Evolutionary conservation across 179 eudicot species (phyloP).

Genomic region (Sideroxylon spinosum): DNA sequence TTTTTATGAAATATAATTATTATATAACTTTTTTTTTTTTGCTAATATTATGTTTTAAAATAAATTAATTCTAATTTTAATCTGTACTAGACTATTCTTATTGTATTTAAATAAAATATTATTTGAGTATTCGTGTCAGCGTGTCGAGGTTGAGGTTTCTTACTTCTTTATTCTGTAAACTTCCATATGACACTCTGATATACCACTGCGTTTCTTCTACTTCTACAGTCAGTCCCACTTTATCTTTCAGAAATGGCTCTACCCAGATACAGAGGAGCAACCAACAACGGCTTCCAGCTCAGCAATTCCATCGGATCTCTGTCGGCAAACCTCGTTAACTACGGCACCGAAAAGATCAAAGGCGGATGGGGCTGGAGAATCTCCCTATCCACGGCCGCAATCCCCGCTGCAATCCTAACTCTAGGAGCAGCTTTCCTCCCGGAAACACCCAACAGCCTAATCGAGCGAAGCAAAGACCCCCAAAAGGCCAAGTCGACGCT

Average conservation of each 20-base stretch:
- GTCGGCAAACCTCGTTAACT: background rate
- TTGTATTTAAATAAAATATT: too few species aligned
- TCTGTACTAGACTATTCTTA: too few species aligned
- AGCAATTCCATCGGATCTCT: background rate
- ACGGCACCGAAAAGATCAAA: constrained; percentile 3
- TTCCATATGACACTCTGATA: too few species aligned
- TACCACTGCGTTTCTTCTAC: too few species aligned
- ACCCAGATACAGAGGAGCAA: background rate
- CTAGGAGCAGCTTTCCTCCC: background rate
- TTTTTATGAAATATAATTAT: too few species aligned
- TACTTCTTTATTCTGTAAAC: too few species aligned
- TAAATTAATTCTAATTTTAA: too few species aligned
- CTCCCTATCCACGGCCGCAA: background rate
- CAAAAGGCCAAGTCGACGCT: background rate
- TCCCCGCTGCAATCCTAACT: background rate
- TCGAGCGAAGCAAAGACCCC: background rate
- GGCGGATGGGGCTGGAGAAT: constrained; percentile 1
- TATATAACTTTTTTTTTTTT: too few species aligned
- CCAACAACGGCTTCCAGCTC: constrained; percentile 3
- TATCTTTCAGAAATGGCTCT: constrained; percentile 12
- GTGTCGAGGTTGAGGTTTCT: too few species aligned
- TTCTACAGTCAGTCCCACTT: background rate
- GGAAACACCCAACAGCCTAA: constrained; percentile 6
- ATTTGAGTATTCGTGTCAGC: too few species aligned
- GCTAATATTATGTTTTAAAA: too few species aligned